Percentiles rank a stretch among this genome's conserved stretches.
Conservation (phyloP, 306 rosid species). For the Dryas octopetala region DNA sequence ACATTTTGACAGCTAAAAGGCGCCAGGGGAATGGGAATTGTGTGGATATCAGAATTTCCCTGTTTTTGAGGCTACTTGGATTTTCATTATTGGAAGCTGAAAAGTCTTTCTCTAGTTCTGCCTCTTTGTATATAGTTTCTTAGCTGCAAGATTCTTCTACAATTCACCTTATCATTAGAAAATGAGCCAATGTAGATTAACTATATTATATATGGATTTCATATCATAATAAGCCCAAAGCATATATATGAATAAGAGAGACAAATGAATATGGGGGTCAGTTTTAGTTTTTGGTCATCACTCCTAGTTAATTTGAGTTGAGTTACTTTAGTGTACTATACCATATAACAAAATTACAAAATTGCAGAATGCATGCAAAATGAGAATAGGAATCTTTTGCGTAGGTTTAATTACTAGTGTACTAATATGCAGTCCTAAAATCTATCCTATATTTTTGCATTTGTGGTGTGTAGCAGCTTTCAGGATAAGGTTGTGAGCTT, state of each 20-base stretch:
- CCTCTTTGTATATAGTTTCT: neutral
- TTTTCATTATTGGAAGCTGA: constrained; percentile 14
- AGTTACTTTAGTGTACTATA: neutral
- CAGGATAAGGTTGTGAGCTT: constrained; percentile 9
- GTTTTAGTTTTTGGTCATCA: too few species aligned
- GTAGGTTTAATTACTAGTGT: neutral
- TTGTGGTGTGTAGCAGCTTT: constrained; percentile 10
- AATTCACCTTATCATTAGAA: constrained; percentile 1
- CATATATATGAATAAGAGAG: too few species aligned
- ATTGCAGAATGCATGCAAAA: neutral
- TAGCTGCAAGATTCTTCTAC: neutral
- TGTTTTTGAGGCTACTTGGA: constrained; percentile 20
- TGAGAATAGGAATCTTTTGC: neutral
- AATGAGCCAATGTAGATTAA: neutral
- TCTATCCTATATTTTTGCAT: neutral
- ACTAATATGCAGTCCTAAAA: neutral
- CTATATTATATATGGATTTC: neutral
- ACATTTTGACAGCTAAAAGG: constrained; percentile 30
- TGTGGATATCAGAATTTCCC: constrained; percentile 48
- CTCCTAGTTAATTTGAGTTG: neutral
- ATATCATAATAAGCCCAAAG: neutral
- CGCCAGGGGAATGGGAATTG: constrained; percentile 13
- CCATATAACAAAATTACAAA: neutral
- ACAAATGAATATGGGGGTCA: too few species aligned
- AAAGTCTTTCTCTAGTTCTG: neutral